These are phyloP conservation scores for Oemleria cerasiformis DNA, from an alignment of 306 rosid species.

Conservation along the genomic window DNA sequence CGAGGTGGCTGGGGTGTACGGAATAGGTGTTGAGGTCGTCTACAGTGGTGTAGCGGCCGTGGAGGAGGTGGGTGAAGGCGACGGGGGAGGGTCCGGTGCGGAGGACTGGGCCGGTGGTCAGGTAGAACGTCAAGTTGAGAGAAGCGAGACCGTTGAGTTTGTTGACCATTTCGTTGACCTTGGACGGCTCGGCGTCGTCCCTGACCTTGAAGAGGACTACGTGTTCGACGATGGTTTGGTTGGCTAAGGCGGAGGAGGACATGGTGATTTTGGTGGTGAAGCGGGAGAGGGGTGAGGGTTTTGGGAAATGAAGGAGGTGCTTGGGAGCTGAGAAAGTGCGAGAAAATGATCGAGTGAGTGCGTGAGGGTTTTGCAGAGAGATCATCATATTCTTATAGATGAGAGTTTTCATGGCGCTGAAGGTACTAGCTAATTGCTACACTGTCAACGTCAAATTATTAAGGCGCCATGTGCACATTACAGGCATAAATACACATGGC, in stretches of 20 bases:
- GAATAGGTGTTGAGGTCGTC: constrained; percentile 54
- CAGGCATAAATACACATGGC: too few relatives aligned
- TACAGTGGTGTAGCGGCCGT: constrained; percentile 67
- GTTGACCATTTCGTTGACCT: constrained; percentile 51
- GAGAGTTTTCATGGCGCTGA: too few relatives aligned
- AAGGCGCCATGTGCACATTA: too few relatives aligned
- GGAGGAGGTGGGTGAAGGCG: constrained; percentile 80
- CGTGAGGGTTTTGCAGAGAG: too few relatives aligned
- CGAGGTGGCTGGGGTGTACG: constrained; percentile 60
- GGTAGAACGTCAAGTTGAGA: constrained; percentile 55
- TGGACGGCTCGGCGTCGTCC: constrained; percentile 56
- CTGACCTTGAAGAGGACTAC: constrained; percentile 82
- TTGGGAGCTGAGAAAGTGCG: constrained; percentile 19
- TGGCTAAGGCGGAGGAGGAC: constrained; percentile 25
- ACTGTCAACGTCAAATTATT: too few relatives aligned
- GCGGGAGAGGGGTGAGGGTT: constrained; percentile 2
- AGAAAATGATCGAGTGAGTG: constrained; percentile 8
- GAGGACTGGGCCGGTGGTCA: constrained; percentile 61
- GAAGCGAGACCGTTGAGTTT: constrained; percentile 52
- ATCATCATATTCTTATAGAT: too few relatives aligned
- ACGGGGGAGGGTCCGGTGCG: constrained; percentile 57
- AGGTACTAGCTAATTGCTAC: too few relatives aligned
- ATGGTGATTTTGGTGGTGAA: constrained; percentile 23
- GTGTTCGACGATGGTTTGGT: constrained; percentile 56
- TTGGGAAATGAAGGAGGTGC: not conserved